Percentiles rank a stretch among this genome's conserved stretches.
Conservation (phyloP, 768 basidiomycete genomes). For the Suillus sp. region DNA sequence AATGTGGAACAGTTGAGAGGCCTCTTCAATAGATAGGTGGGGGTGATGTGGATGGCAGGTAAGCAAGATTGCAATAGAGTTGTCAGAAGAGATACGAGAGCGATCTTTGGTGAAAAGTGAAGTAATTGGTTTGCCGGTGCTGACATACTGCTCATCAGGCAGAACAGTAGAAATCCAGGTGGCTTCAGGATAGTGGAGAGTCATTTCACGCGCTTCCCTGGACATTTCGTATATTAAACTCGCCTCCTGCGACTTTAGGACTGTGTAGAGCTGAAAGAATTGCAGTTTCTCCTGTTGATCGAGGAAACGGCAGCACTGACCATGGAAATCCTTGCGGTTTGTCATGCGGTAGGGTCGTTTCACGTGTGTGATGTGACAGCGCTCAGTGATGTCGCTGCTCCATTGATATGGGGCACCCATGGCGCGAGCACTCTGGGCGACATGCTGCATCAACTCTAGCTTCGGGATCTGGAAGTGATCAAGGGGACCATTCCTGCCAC, state of each 20-base stretch:
- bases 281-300: constrained; percentile 13
- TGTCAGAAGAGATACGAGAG: constrained; percentile 3
- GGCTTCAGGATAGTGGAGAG: too few species aligned
- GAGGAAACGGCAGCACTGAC: constrained; percentile 15
- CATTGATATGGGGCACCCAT: constrained; percentile 31
- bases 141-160: too few species aligned
- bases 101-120: constrained; percentile 7
- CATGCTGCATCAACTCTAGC: constrained; percentile 6
- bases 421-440: constrained; percentile 22
- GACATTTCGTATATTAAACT: too few species aligned
- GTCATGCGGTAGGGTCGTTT: constrained; percentile 11
- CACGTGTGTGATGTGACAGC: constrained; percentile 14
- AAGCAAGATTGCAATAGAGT: too few species aligned
- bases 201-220: too few species aligned
- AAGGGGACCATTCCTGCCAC: constrained; percentile 14
- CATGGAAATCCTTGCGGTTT: constrained; percentile 9
- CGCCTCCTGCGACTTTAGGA: constrained; percentile 11
- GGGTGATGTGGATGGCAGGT: too few species aligned
- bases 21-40: constrained; percentile 7
- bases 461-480: constrained; percentile 11
- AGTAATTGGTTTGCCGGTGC: too few species aligned
- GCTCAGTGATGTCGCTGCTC: constrained; percentile 18
- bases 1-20: not conserved
- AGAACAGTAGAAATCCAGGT: too few species aligned
- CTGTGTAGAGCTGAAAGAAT: constrained; percentile 13